phyloP scores from a whole-genome alignment of 495 filamentous ascomycete genomes.

The Elasticomyces elasticus region DNA sequence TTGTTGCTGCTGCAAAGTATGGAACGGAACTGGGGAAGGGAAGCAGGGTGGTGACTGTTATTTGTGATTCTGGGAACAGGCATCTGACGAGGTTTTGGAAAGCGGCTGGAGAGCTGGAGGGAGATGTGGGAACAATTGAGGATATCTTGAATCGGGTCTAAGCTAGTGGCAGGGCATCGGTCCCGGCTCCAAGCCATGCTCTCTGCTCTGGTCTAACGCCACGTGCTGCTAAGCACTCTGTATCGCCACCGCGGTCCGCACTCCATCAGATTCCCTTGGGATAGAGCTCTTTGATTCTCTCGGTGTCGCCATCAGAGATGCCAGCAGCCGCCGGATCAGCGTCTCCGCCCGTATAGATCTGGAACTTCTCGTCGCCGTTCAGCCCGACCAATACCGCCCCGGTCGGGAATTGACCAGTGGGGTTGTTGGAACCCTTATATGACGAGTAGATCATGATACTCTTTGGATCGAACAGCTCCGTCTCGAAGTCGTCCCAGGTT shows the following conservation, averaged over 20 bases:
- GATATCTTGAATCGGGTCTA: too few relatives aligned
- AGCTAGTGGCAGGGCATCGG: too few relatives aligned
- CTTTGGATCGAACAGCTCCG: background rate
- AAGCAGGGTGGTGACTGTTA: conserved; percentile 74
- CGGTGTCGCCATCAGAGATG: too few relatives aligned
- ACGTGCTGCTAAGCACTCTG: too few relatives aligned
- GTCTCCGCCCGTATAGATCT: background rate
- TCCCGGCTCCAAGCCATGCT: too few relatives aligned
- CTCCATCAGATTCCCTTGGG: too few relatives aligned
- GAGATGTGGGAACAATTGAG: too few relatives aligned
- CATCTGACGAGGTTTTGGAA: conserved; percentile 96
- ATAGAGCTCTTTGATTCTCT: too few relatives aligned
- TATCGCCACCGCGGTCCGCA: too few relatives aligned
- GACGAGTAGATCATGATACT: background rate
- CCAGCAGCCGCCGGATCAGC: background rate
- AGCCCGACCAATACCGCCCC: background rate
- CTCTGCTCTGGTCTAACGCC: too few relatives aligned
- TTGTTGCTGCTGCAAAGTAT: conserved; percentile 77
- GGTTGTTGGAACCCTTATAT: background rate
- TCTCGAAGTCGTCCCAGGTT: background rate
- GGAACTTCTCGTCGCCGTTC: background rate
- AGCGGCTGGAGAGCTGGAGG: conserved; percentile 61
- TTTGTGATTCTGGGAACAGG: conserved; percentile 84
- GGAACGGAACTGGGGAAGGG: conserved; percentile 67
- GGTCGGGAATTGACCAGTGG: background rate